Base-by-base conservation (phyloP, 1,284 basidiomycete genomes). In the Rhodotorula sp. region DNA sequence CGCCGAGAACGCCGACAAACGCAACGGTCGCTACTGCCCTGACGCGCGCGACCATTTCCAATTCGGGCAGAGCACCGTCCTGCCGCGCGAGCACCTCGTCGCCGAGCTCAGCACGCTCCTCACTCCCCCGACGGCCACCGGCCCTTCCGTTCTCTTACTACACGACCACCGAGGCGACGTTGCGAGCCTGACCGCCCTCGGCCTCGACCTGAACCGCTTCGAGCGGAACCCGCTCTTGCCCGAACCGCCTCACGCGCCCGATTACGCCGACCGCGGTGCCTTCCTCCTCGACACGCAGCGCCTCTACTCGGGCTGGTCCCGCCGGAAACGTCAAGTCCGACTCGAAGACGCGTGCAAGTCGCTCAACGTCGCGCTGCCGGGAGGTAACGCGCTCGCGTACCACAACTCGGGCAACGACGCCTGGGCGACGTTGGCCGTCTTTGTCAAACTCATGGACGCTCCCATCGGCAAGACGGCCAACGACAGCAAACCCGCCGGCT, bases 321-420 rank as follows among this genome's bases (percentile, higher is more conserved):
- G 84, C 85, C 68, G 81, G 0, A 78, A 82, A 15, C 82, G 82
- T 62, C 67, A 84, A 58, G 82, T 85, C 55, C 81, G 82, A 0
- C 84, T 93, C 22, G 84, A 86, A 67, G 84, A 85, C 37, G 83
- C 86, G 45, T 89, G 87, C 78, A 80, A 82, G 60, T 85, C 87
- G 57, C 83, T 93, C 15, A 84, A 86, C 62, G 83, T 91, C 59
- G 75, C 18, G 24, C 37, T 62, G 4, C 51, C 51, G 42, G 29
- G 22, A 26, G 67, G 57, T 0, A 84, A 85, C 1, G 66, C 71
- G 4, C 74, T 83, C 46, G 83, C 84, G 76, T 81, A 91, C 66
- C 91, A 93, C 82, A 93, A 93, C 78, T 90, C 90, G 4, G 91
- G 91, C 0, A 93, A 93, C 77, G 91, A 93, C 79, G 91, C 91